Evolutionary conservation across 106 monocot species (phyloP), one percentile per base, ranked within the genome.

Genomic region (Triglochin maritima): DNA sequence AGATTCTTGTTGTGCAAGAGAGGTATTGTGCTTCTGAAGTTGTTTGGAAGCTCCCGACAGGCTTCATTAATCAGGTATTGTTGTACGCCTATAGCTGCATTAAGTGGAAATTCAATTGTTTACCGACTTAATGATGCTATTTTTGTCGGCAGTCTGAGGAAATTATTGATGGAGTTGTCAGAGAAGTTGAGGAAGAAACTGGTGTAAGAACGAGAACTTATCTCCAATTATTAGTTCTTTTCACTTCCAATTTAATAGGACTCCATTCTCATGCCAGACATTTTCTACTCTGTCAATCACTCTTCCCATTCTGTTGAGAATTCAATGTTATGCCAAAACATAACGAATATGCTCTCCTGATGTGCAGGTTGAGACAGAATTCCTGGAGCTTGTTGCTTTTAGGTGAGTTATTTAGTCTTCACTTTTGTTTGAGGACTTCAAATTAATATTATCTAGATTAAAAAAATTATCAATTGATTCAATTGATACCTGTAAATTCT

Each of bases 121-220:
- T 12, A 42, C 59, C 50, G 0, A n/a, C 6, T 47, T 4, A 2
- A 3, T 13, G 6, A 63, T 50, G 8, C 74, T 53, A 55, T 69
- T 4, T 13, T 47, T 44, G 44, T 63, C 68, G 46, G 4, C 78
- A 93, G 93, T 79, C 79, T 41, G 93, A 93, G 74, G 93, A 93
- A 64, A 93, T 93, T 7, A 89, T 72, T 65, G 60, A 83, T 29
- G 93, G 93, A 74, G 93, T 80, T 66, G 71, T 86, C 17, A 86
- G 93, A 80, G 93, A 93, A 60, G 93, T 93, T 16, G 76, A 89
- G 70, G 93, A 93, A 62, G 93, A 93, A 83, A 93, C 93, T 75
- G 93, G 93, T 52, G 93, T 93, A 89, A 82, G 93, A 62, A 78
- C 16, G 4, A 44, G 3, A 4, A 15, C 48, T 69, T 46, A 6